Percentiles rank a stretch among this genome's conserved stretches.
Conservation (phyloP, 2,329 filamentous ascomycete species). For the Aspergillus costaricaensis region DNA sequence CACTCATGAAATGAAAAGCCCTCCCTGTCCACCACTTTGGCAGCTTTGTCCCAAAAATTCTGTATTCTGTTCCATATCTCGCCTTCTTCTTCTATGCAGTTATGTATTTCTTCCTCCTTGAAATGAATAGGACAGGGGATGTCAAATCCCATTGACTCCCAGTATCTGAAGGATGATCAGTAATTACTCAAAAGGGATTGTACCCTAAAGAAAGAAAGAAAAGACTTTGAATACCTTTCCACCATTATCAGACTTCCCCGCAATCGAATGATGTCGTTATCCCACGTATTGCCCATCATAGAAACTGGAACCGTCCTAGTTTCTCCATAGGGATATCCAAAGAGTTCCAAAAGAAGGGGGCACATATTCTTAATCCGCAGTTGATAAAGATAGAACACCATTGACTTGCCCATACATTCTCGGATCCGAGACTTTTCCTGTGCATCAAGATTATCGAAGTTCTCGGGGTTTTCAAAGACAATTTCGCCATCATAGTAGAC, state of each 20-base stretch:
- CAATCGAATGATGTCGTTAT: slow-evolving; percentile 28
- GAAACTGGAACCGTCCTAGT: slow-evolving; percentile 21
- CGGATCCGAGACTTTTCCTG: slow-evolving; percentile 18
- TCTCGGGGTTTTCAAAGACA: slow-evolving; percentile 26
- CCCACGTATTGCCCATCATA: slow-evolving; percentile 27
- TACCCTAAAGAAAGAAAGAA: background rate
- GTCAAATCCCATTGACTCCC: slow-evolving; percentile 22
- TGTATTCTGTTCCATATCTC: slow-evolving; percentile 29
- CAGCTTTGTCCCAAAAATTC: slow-evolving; percentile 37
- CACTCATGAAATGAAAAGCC: slow-evolving; percentile 41
- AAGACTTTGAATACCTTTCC: slow-evolving; percentile 22
- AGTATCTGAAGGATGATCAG: slow-evolving; percentile 17
- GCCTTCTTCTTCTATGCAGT: slow-evolving; percentile 19
- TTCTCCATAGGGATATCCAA: slow-evolving; percentile 19
- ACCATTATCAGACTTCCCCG: slow-evolving; percentile 27
- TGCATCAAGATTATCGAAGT: slow-evolving; percentile 25
- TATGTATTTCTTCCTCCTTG: slow-evolving; percentile 21
- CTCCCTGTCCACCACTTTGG: slow-evolving; percentile 37
- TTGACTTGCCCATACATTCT: slow-evolving; percentile 24
- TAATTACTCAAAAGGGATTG: background rate
- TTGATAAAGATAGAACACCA: slow-evolving; percentile 26
- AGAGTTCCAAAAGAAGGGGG: slow-evolving; percentile 19
- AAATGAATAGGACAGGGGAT: slow-evolving; percentile 27
- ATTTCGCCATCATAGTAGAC: slow-evolving; percentile 30
- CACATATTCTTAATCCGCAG: slow-evolving; percentile 17